Conservation (phyloP, 1,139 yeast species). For the Blastobotrys elegans region DNA sequence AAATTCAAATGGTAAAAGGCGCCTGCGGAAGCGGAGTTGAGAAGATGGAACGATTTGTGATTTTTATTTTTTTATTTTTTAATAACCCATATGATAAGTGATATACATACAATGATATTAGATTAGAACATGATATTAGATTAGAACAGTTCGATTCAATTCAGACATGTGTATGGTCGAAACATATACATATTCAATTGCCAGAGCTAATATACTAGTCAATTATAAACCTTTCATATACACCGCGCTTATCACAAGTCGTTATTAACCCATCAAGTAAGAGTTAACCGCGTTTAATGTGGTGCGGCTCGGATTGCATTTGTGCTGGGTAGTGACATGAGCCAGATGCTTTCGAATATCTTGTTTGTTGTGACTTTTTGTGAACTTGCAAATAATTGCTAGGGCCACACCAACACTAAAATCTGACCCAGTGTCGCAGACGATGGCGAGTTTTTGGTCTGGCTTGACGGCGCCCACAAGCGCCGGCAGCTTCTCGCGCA, state of each 20-base stretch:
- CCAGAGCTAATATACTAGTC: too few species aligned
- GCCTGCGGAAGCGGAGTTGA: neutral
- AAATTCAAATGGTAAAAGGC: conserved; percentile 2
- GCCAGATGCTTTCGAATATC: conserved; percentile 55
- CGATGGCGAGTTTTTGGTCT: conserved; percentile 35
- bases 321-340: conserved; percentile 41
- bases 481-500: conserved; percentile 43
- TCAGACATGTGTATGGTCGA: too few species aligned
- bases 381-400: conserved; percentile 41
- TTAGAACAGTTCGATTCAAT: too few species aligned
- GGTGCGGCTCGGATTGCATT: conserved; percentile 70
- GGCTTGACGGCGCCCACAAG: conserved; percentile 29
- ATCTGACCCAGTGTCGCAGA: conserved; percentile 66
- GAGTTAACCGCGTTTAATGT: conserved; percentile 49
- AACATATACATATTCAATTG: too few species aligned
- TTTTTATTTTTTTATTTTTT: too few species aligned
- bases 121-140: neutral
- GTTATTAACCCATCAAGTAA: conserved; percentile 26
- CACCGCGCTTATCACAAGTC: too few species aligned
- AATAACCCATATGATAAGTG: too few species aligned
- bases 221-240: too few species aligned
- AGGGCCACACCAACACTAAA: conserved; percentile 58
- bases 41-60: too few species aligned
- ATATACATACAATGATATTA: too few species aligned
- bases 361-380: conserved; percentile 30